These are phyloP conservation scores for Eucalyptus marginata DNA, from an alignment of 345 rosid species.

Conservation along the genomic window DNA sequence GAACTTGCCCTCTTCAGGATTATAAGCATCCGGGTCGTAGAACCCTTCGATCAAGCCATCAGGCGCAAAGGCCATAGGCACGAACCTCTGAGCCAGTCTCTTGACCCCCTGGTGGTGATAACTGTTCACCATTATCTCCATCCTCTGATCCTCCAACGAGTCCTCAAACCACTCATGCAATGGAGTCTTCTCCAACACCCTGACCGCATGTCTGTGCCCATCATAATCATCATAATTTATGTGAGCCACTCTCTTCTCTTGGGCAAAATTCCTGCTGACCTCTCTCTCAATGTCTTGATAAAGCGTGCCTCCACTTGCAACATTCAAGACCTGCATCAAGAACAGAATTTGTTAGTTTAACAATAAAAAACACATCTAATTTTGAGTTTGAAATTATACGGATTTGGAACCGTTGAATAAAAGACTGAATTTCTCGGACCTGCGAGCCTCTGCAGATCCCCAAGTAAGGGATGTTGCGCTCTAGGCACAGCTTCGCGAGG, in stretches of 20 bases:
- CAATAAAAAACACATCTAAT: not conserved
- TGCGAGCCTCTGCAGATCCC: conserved; percentile 89
- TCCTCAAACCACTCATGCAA: conserved; percentile 58
- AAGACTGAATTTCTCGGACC: conserved; percentile 1
- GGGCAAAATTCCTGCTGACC: conserved; percentile 11
- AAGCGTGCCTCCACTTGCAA: conserved; percentile 83
- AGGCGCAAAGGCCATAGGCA: conserved; percentile 73
- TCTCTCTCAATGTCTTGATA: conserved; percentile 63
- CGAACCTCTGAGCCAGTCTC: conserved; percentile 53
- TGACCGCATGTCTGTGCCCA: conserved; percentile 58
- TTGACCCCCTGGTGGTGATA: conserved; percentile 93
- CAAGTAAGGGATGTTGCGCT: conserved; percentile 67
- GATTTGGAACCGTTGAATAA: not conserved
- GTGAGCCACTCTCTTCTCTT: conserved; percentile 27
- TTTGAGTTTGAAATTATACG: not conserved
- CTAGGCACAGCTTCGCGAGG: conserved; percentile 71
- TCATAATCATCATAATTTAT: conserved; percentile 73
- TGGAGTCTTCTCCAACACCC: conserved; percentile 46
- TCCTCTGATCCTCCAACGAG: conserved; percentile 33
- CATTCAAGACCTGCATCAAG: conserved; percentile 45
- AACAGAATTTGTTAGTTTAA: not conserved
- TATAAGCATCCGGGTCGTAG: conserved; percentile 68
- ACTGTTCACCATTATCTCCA: conserved; percentile 71
- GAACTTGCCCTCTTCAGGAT: conserved; percentile 71
- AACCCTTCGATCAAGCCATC: conserved; percentile 90